Evolutionary conservation across 192 early-diverging fungal genomes (phyloP), one percentile per base, ranked within the genome.

Genomic region (Backusella parvicylindrica): DNA sequence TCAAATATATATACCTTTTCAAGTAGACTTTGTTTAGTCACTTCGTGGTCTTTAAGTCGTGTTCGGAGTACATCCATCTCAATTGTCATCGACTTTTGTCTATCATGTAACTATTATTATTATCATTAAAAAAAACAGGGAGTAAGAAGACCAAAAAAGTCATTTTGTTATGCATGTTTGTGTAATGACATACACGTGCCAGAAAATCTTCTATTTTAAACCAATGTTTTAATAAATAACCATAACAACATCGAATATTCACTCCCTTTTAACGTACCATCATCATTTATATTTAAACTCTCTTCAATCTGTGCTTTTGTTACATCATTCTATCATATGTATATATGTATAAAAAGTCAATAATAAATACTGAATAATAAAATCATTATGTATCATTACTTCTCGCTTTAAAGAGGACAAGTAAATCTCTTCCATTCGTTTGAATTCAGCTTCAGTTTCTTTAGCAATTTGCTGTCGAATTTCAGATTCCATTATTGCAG

Each of bases 401-500:
- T 76, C 64, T 23, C 75, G 70, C n/a, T 74, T 67, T 36, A 75
- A 31, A 1, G 72, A 31, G 23, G 70, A 65, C 66, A 78, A 80
- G 9, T 85, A 79, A 16, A 78, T 77, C 1, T 75, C 70, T 74
- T 89, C 82, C 64, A 89, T 77, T 30, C 83, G 81, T 26, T 77
- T 77, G 28, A 90, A 73, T 64, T 85, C 82, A 18, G 15, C 53
- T 36, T 84, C 68, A 49, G 86, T 86, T 35, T 87, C 86, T 31
- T 40, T 64, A 0, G 84, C 63, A n/a, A 87, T 81, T 73, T 89
- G 85, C 7, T 83, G 81, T 13, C 89, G 84, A 30, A 87, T 85
- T 33, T 84, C 84, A n/a, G 81, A 68, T 73, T 90, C 89, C 36
- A 90, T 82, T 23, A 77, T 73, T 15, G 86, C 72, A 56, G 75